Percentiles rank a stretch among this genome's conserved stretches.
These are phyloP conservation scores for Claviceps humidiphila DNA, from an alignment of 2,329 filamentous ascomycete genomes.

Conservation along the genomic window DNA sequence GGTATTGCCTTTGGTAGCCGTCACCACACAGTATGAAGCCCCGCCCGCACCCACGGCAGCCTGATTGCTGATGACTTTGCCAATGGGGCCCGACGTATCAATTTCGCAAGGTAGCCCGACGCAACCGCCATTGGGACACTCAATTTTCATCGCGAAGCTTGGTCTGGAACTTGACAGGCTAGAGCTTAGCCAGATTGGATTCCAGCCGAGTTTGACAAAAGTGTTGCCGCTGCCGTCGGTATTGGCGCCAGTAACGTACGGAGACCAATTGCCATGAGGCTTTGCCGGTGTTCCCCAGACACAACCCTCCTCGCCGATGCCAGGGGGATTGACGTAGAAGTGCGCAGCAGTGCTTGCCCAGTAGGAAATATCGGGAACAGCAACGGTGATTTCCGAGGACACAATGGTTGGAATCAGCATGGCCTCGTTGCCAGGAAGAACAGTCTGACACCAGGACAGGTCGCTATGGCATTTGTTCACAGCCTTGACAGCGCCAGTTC, in stretches of 20 bases:
- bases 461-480: slow-evolving; percentile 50
- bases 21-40: slow-evolving; percentile 63
- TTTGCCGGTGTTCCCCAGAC: slow-evolving; percentile 54
- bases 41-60: slow-evolving; percentile 50
- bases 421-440: slow-evolving; percentile 65
- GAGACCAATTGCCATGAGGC: slow-evolving; percentile 62
- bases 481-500: slow-evolving; percentile 50
- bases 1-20: slow-evolving; percentile 50
- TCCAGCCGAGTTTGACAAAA: slow-evolving; percentile 65
- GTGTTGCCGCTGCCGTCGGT: slow-evolving; percentile 50
- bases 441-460: slow-evolving; percentile 67
- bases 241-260: slow-evolving; percentile 66
- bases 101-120: slow-evolving; percentile 64
- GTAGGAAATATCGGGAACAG: slow-evolving; percentile 57
- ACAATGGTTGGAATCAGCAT: slow-evolving; percentile 74
- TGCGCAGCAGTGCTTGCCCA: slow-evolving; percentile 64
- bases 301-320: slow-evolving; percentile 50
- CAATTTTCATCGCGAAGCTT: slow-evolving; percentile 54
- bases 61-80: slow-evolving; percentile 43
- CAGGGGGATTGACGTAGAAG: slow-evolving; percentile 69
- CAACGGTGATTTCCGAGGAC: slow-evolving; percentile 40
- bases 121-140: slow-evolving; percentile 53
- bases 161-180: slow-evolving; percentile 44
- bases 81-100: slow-evolving; percentile 41
- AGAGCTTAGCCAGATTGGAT: slow-evolving; percentile 55